Evolutionary conservation across 2,329 filamentous ascomycete genomes (phyloP), one percentile per base, ranked within the genome.

Genomic region (Trichophyton equinum): DNA sequence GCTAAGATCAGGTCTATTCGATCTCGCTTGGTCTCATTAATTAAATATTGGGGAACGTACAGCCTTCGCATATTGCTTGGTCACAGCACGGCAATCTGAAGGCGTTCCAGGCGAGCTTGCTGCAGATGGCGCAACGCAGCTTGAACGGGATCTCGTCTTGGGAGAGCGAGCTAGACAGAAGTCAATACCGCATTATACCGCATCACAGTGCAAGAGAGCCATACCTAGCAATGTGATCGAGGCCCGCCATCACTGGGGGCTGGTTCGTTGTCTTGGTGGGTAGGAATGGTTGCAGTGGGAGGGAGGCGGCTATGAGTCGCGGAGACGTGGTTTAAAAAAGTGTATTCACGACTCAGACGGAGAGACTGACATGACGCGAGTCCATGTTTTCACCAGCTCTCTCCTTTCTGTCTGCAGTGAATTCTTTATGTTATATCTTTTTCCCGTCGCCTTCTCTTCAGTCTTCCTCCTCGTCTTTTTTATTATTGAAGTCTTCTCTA

Each of bases 61-160:
- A 99, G 65, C 79, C 82, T 70, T 92, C 88, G 79, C 94, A 97
- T 62, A 97, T 95, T 46, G 88, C 86, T 71, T 95, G 92, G 70
- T 96, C 94, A 74, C 94, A 99, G 76, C 94, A 99, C 1, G 91
- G 89, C 30, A 96, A 80, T 65, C 91, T 88, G 73, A 90, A 95
- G 7, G 92, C 89, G 72, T 96, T 95, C 65, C 95, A 79, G 33
- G 91, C 91, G 62, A 97, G 81, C 73, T 89, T 91, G 77, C 88
- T 94, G 76, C 94, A 99, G 67, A 90, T 89, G 59, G 90, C 90
- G 79, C 94, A 99, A 75, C 91, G 88, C 65, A 99, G 82, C 79
- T 96, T 96, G 69, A 91, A 90, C n/a, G 94, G 94, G 62, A 96
- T 91, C 64, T 94, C 89, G 68, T 92, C 89, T 65, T 87, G 83